Base-by-base conservation (phyloP, 257 asterid genomes). In the Thymus quinquecostatus region DNA sequence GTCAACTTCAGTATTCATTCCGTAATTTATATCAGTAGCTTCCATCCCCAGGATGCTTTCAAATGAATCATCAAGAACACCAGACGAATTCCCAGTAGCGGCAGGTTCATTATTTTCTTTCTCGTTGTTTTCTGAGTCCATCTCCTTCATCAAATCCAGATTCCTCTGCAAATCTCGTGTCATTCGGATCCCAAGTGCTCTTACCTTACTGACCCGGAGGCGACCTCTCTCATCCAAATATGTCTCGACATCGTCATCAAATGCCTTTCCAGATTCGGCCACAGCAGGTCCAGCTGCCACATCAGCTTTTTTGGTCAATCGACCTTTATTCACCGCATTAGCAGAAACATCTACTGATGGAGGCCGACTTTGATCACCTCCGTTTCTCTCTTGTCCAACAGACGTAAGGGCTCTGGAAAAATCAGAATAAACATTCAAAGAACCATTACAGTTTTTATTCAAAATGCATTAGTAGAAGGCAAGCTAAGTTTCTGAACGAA, bases 121-220 rank as follows among this genome's bases (percentile, higher is more conserved):
- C 71, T 68, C 53, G 33, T 60, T 62, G 38, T 60, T 62, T 40
- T 49, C 83, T 36, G 66, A 76, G 75, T 92, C 96, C 68, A 82
- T 81, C 84, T 88, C 96, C 83, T 86, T 95, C 89, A 92, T 95
- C 80, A 95, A 77, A 82, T 92, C 98, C 71, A 95, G 82, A 81
- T 95, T 95, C 84, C 98, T 89, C 69, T 95, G 98, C 59, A 95
- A 68, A 83, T 92, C 99, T 27, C 98, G 92, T 60, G 99, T 92
- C 99, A 95, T 95, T 43, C 92, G 93, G 66, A 95, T 86, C 74
- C 99, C 99, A 79, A 92, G 82, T 64, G 98, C 99, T 79, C 96
- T 92, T 56, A 85, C 79, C 79, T 88, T 87, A 80, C 97, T 94
- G 77, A 94, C 84, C 59, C 98, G 87, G 60, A 83, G 34, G 49